Base-by-base conservation (phyloP, 108 stramenopile genomes). In the Asterionellopsis glacialis region DNA sequence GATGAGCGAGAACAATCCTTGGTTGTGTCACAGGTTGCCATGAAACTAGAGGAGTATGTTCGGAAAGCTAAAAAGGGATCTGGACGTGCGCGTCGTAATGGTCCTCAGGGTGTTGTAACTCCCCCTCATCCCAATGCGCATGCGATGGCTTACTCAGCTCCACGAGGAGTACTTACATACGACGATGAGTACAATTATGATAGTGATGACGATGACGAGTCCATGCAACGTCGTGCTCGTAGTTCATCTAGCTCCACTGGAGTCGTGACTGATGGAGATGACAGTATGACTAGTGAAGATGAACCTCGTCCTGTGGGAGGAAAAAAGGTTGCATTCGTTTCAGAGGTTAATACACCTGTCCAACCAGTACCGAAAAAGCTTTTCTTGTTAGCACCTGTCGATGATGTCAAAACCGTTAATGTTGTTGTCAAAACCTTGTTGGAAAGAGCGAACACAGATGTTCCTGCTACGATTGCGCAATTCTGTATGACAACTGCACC, bases 401-500 rank as follows among this genome's bases (percentile, higher is more conserved):
- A 16, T 16, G 47, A 48, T 48, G 47, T 21, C 19, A 21, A 5
- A 7, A 21, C 21, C 19, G 47, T 21, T 5, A 16, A 48, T 5
- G 47, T 21, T 7, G 47, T 48, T 4, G 47, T 21, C 16, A 16
- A 48, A 21, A 48, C 16, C 5, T 19, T 48, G 16, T 48, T 48
- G 19, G 21, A 67, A 59, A 16, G 47, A 33, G 25, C 28, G 21
- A 18, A 18, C 9, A n/a, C 23, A 45, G 25, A 42, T 26, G 73
- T 71, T 24, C 55, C 61, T 40, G 77, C 75, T 21, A 57, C 68
- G 11, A 72, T 81, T 16, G 77, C 80, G 6, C 57, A 21, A 43
- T 85, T 72, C 59, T 85, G 76, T 60, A 81, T 82, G 77, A 63
- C 70, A 33, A 81, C 73, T 26, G 55, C 84, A n/a, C 84, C 84